phyloP scores from a whole-genome alignment of 148 eudicot species.

The Fallopia convolvulus region DNA sequence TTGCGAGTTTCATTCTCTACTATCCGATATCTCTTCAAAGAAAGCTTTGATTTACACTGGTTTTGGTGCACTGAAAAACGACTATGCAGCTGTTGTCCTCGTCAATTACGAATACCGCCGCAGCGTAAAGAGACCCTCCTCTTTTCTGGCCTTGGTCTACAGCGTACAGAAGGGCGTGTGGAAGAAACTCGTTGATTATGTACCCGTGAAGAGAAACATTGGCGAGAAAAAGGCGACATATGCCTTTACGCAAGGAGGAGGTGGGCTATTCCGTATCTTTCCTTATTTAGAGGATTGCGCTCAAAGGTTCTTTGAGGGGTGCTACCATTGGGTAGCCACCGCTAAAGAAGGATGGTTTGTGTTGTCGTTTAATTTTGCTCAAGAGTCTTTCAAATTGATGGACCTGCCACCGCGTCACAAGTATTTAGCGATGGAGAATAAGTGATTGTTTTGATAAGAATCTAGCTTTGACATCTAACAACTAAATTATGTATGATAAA shows the following conservation, averaged over 20 bases:
- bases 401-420: neutral
- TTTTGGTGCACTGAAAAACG: neutral
- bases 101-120: neutral
- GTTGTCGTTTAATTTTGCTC: neutral
- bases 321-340: neutral
- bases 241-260: too few species aligned
- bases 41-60: neutral
- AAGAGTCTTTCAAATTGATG: neutral
- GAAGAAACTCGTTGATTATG: neutral
- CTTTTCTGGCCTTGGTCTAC: neutral
- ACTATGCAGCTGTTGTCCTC: neutral
- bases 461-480: too few species aligned
- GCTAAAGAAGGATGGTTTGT: neutral
- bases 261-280: neutral
- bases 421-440: too few species aligned
- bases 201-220: neutral
- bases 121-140: too few species aligned
- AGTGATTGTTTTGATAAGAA: too few species aligned
- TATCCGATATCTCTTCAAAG: neutral
- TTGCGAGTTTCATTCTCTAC: neutral
- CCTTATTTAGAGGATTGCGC: neutral
- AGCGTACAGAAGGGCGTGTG: neutral
- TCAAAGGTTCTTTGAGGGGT: neutral
- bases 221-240: too few species aligned
- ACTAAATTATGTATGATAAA: too few species aligned